Conservation (phyloP, 371 early-diverging fungal genomes). For the Mucor ambiguus region DNA sequence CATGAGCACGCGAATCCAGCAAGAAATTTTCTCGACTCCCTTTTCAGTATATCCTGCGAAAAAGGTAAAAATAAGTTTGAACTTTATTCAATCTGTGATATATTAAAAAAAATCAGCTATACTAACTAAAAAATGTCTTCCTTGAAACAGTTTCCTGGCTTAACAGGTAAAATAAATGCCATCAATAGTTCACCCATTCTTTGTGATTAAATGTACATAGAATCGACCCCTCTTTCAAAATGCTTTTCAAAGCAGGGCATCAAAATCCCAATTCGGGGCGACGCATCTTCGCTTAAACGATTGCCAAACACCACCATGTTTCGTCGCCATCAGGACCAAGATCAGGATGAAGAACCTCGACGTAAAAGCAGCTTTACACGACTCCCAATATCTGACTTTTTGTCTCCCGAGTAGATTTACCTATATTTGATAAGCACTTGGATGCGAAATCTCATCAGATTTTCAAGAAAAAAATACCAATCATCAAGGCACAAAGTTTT, state of each 20-base stretch:
- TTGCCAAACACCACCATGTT: background rate
- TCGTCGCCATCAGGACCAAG: background rate
- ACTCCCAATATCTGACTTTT: slow-evolving; percentile 19
- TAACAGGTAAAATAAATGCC: slow-evolving; percentile 46
- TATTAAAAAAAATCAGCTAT: background rate
- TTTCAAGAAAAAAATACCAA: background rate
- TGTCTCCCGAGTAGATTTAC: slow-evolving; percentile 10
- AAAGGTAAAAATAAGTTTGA: slow-evolving; percentile 21
- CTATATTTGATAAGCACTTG: background rate
- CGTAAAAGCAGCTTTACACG: slow-evolving; percentile 8
- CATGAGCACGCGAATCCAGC: slow-evolving; percentile 33
- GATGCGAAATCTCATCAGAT: background rate
- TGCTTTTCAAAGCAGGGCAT: slow-evolving; percentile 69
- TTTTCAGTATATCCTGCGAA: slow-evolving; percentile 60
- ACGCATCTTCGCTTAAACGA: background rate
- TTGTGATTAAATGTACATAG: slow-evolving; percentile 25
- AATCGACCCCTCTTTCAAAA: slow-evolving; percentile 64
- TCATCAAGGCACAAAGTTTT: background rate
- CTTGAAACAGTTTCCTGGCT: slow-evolving; percentile 53
- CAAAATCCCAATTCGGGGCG: slow-evolving; percentile 62
- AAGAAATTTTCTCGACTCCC: slow-evolving; percentile 38
- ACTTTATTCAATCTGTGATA: background rate
- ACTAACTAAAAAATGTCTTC: slow-evolving; percentile 5
- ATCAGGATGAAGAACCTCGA: background rate
- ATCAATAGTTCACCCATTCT: background rate